Conservation (phyloP, 805 yeast species). For the Candida easanensis region DNA sequence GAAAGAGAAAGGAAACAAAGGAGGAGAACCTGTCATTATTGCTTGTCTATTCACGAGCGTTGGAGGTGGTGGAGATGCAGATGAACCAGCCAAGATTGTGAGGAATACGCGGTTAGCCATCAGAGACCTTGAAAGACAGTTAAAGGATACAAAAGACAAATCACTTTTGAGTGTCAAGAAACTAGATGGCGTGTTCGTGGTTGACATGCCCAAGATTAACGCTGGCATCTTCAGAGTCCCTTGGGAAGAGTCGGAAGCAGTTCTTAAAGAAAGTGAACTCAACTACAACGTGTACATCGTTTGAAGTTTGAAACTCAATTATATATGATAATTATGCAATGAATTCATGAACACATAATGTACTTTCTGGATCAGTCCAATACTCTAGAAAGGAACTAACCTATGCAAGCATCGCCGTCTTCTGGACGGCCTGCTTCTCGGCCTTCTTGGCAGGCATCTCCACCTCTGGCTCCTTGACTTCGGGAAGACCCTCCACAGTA, state of each 20-base stretch:
- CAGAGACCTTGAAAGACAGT: slow-evolving; percentile 40
- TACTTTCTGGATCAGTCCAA: no score
- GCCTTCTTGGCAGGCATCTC: slow-evolving; percentile 12
- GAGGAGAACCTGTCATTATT: slow-evolving; percentile 24
- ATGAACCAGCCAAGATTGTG: slow-evolving; percentile 45
- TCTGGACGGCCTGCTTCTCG: slow-evolving; percentile 19
- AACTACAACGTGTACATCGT: slow-evolving; percentile 48
- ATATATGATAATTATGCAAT: neutral
- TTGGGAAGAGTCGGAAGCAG: slow-evolving; percentile 65
- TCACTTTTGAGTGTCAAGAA: neutral
- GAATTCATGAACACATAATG: neutral
- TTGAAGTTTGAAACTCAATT: slow-evolving; percentile 2
- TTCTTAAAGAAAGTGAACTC: slow-evolving; percentile 36
- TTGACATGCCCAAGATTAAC: slow-evolving; percentile 76
- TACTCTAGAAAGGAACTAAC: no score
- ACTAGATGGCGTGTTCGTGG: slow-evolving; percentile 20
- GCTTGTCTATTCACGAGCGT: slow-evolving; percentile 77
- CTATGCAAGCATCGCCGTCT: slow-evolving; percentile 20
- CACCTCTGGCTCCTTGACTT: slow-evolving; percentile 15
- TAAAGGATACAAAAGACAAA: slow-evolving; percentile 16
- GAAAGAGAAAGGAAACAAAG: slow-evolving; percentile 32
- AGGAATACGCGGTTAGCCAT: slow-evolving; percentile 50
- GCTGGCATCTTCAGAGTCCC: slow-evolving; percentile 81
- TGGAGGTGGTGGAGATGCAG: slow-evolving; percentile 43
- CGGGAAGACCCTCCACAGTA: slow-evolving; percentile 17